Percentiles rank a stretch among this genome's conserved stretches.
Conservation (phyloP, 225 moss, liverwort and hornwort genomes). For the Bryoerythrophyllum caledonicum region DNA sequence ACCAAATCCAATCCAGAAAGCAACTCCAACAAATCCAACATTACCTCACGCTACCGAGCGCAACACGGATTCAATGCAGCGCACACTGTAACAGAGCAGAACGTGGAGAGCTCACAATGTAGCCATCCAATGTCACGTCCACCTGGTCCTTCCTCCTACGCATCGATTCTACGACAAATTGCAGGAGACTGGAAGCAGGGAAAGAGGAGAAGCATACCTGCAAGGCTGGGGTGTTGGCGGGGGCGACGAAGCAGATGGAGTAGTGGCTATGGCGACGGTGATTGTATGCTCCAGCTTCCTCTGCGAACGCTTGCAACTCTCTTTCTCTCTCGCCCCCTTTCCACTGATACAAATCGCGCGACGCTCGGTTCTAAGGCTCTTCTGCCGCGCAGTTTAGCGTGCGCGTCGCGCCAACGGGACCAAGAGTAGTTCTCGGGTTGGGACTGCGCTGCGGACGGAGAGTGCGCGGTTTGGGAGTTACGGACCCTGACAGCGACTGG, state of each 20-base stretch:
- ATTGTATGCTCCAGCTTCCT: conserved; percentile 9
- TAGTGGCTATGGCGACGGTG: conserved; percentile 24
- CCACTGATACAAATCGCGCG: background rate
- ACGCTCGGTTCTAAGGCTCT: background rate
- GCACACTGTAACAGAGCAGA: background rate
- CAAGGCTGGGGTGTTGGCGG: conserved; percentile 1
- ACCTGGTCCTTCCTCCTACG: too few relatives aligned
- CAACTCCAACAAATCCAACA: background rate
- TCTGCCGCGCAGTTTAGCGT: background rate
- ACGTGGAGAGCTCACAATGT: conserved; percentile 23
- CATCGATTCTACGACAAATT: background rate
- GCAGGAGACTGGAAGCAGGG: background rate
- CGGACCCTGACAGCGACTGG: too few relatives aligned
- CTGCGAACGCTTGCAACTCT: background rate
- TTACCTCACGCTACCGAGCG: background rate
- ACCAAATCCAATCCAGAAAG: background rate
- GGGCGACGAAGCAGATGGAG: background rate
- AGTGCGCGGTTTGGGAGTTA: background rate
- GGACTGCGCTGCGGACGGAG: conserved; percentile 14
- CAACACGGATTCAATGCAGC: conserved; percentile 2
- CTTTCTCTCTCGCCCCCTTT: background rate
- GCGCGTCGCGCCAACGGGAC: conserved; percentile 11
- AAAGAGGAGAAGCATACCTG: conserved; percentile 20
- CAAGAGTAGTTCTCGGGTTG: background rate
- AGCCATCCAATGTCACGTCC: background rate